Conservation (phyloP, 768 basidiomycete species). For the Suillus luteus region DNA sequence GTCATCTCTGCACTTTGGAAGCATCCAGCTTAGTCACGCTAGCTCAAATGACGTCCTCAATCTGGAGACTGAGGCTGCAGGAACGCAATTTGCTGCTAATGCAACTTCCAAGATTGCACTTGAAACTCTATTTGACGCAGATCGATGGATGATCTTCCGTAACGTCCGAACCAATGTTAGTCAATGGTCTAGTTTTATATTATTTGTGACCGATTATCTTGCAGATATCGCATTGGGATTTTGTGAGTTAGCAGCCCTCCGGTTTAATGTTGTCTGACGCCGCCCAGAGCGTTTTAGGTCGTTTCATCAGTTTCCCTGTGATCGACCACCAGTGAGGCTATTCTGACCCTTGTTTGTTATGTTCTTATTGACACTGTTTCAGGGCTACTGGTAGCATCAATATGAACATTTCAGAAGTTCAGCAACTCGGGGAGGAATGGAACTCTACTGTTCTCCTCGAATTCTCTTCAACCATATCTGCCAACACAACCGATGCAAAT, state of each 20-base stretch:
- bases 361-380: constrained; percentile 17
- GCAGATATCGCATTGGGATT: constrained; percentile 62
- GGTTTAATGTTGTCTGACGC: constrained; percentile 10
- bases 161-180: constrained; percentile 53
- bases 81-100: constrained; percentile 56
- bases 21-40: neutral
- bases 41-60: constrained; percentile 65
- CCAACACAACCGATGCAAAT: constrained; percentile 47
- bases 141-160: constrained; percentile 70
- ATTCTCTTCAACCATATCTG: constrained; percentile 42
- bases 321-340: constrained; percentile 43
- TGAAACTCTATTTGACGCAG: constrained; percentile 55
- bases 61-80: constrained; percentile 59
- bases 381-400: constrained; percentile 62
- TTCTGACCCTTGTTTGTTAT: neutral
- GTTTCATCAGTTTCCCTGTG: constrained; percentile 70
- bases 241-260: constrained; percentile 45
- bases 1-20: constrained; percentile 18
- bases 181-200: neutral
- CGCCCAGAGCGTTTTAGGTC: constrained; percentile 57
- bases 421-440: constrained; percentile 55
- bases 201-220: neutral
- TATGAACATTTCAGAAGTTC: constrained; percentile 54
- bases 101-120: constrained; percentile 48
- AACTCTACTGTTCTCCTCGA: constrained; percentile 41